Percentiles rank a stretch among this genome's conserved stretches.
Evolutionary conservation across 148 eudicot species (phyloP).

Genomic region (Mesembryanthemum crystallinum): DNA sequence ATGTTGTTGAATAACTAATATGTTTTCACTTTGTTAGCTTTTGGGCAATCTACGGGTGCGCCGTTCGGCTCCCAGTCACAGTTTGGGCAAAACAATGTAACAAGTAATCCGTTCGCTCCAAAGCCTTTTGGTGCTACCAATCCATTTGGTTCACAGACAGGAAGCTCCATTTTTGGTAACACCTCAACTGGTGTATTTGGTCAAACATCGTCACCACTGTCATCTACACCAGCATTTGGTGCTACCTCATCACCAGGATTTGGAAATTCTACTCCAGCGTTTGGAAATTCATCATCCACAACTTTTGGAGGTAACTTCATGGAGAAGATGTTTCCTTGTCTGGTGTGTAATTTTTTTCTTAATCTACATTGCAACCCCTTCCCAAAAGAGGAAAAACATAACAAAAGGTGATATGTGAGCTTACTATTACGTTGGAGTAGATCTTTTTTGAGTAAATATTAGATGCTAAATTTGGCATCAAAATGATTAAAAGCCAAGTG

Average conservation of each 20-base stretch:
- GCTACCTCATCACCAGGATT: constrained; percentile 73
- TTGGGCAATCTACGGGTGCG: constrained; percentile 81
- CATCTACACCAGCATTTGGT: constrained; percentile 77
- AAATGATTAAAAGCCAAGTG: no score
- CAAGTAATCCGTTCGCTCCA: constrained; percentile 81
- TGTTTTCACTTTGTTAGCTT: constrained; percentile 47
- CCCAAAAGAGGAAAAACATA: neutral
- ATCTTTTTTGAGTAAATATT: no score
- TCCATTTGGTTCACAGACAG: constrained; percentile 82
- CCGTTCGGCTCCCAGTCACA: constrained; percentile 83
- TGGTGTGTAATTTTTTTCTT: constrained; percentile 7
- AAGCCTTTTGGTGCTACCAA: constrained; percentile 74
- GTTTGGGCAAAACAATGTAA: constrained; percentile 76
- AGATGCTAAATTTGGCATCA: no score
- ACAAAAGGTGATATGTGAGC: neutral
- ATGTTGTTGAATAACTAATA: neutral
- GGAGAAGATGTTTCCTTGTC: neutral
- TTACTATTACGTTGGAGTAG: no score
- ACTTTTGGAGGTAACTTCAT: constrained; percentile 63
- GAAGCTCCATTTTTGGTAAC: constrained; percentile 79
- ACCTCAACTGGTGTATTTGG: constrained; percentile 96
- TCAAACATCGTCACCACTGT: constrained; percentile 63
- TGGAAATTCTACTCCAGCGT: constrained; percentile 66
- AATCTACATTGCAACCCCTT: neutral
- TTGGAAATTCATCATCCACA: constrained; percentile 64